A percentile compares a stretch with the other conserved stretches of the same genome.
These are phyloP conservation scores for Fusarium bulbicola DNA, from an alignment of 2,329 filamentous ascomycete genomes.

Conservation along the genomic window DNA sequence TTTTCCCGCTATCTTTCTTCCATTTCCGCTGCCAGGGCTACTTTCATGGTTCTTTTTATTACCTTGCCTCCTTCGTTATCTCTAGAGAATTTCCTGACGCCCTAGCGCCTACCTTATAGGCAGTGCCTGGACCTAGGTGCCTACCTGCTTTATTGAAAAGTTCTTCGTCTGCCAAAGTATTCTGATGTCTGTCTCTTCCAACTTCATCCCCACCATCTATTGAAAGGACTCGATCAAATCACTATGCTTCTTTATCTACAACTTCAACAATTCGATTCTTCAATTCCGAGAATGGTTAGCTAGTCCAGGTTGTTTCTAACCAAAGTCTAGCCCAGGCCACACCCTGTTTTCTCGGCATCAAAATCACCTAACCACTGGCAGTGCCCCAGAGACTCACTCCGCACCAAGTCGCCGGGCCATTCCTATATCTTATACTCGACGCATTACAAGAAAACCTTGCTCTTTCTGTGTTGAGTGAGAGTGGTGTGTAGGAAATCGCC, in stretches of 20 bases:
- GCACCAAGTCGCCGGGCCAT: not conserved
- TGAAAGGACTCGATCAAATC: not conserved
- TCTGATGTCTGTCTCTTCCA: not conserved
- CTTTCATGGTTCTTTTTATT: conserved; percentile 11
- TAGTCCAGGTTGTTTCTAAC: conserved; percentile 16
- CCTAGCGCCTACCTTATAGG: not conserved
- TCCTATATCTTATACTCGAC: conserved; percentile 5
- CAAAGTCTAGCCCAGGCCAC: conserved; percentile 10
- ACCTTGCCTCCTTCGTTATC: conserved; percentile 7
- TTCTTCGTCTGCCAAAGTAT: not conserved
- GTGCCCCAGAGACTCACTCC: conserved; percentile 26
- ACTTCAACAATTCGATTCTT: conserved; percentile 11
- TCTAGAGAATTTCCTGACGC: conserved; percentile 1
- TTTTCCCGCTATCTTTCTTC: conserved; percentile 2
- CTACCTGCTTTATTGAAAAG: not conserved
- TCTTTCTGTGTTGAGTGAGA: not conserved
- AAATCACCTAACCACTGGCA: conserved; percentile 23
- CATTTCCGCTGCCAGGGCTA: not conserved
- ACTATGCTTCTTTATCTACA: conserved; percentile 22
- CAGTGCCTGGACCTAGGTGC: not conserved
- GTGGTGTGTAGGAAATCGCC: conserved; percentile 24
- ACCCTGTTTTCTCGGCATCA: conserved; percentile 5
- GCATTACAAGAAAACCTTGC: conserved; percentile 26
- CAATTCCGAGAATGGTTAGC: conserved; percentile 17
- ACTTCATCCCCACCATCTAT: not conserved